Conservation (phyloP, 495 filamentous ascomycete species). For the Neurospora sp. region DNA sequence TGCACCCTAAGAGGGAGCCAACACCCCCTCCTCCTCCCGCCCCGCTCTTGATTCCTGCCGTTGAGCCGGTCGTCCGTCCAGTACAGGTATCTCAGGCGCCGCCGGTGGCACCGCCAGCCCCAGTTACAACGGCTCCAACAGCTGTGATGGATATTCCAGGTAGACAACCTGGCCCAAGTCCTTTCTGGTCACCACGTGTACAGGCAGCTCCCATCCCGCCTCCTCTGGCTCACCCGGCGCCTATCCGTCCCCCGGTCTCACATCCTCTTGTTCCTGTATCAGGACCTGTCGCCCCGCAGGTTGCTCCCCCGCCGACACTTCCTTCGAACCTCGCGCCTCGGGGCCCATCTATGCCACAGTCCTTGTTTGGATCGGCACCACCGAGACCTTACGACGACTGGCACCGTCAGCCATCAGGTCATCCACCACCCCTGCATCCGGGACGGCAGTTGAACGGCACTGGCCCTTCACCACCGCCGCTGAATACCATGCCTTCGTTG, state of each 20-base stretch:
- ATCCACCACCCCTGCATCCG: conserved; percentile 24
- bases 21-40: conserved; percentile 25
- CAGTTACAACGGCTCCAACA: neutral
- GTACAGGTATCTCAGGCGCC: conserved; percentile 37
- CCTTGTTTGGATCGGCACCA: conserved; percentile 15
- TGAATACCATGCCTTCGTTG: conserved; percentile 26
- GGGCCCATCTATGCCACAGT: conserved; percentile 19
- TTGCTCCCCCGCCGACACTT: conserved; percentile 21
- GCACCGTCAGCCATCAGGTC: conserved; percentile 23
- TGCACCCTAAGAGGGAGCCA: conserved; percentile 22
- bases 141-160: neutral
- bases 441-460: conserved; percentile 32
- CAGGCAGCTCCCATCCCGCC: conserved; percentile 6
- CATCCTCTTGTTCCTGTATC: conserved; percentile 22
- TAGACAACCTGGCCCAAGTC: conserved; percentile 10
- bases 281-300: conserved; percentile 30
- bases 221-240: conserved; percentile 3
- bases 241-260: conserved; percentile 10
- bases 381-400: conserved; percentile 24
- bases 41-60: neutral
- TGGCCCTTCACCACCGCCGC: conserved; percentile 23
- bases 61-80: neutral
- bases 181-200: conserved; percentile 13
- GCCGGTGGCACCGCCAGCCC: conserved; percentile 31
- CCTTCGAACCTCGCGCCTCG: conserved; percentile 17